These are phyloP conservation scores for Podospora conica DNA, from an alignment of 495 filamentous ascomycete species.

Conservation along the genomic window DNA sequence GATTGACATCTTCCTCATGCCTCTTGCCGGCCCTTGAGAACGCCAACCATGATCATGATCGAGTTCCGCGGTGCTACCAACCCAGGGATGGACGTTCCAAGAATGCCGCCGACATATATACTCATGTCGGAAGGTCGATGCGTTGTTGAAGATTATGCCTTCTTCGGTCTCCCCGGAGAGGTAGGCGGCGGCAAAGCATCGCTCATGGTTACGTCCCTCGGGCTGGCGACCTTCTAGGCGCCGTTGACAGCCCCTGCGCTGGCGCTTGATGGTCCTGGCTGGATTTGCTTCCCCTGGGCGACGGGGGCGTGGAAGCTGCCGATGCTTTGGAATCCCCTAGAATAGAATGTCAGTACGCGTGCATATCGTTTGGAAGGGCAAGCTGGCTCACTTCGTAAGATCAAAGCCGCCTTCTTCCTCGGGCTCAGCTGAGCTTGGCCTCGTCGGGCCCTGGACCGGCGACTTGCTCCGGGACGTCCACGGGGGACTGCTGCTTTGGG, in stretches of 20 bases:
- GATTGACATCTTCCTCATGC: not conserved
- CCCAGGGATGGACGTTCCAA: not conserved
- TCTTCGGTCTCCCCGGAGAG: no score
- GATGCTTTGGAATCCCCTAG: slow-evolving; percentile 38
- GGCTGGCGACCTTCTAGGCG: not conserved
- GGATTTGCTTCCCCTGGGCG: slow-evolving; percentile 28
- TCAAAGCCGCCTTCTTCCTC: slow-evolving; percentile 33
- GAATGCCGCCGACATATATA: not conserved
- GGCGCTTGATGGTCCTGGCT: slow-evolving; percentile 16
- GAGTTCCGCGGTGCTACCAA: not conserved
- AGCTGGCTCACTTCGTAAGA: slow-evolving; percentile 29
- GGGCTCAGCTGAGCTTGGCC: slow-evolving; percentile 19
- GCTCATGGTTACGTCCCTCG: not conserved
- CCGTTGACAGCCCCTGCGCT: not conserved
- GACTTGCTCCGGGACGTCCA: slow-evolving; percentile 36
- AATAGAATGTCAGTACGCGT: slow-evolving; percentile 3
- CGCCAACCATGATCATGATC: not conserved
- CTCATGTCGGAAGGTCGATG: not conserved
- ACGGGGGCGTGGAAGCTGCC: slow-evolving; percentile 34
- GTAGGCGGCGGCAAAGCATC: not conserved
- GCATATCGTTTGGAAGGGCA: not conserved
- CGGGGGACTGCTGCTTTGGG: slow-evolving; percentile 63
- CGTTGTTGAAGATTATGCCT: no score
- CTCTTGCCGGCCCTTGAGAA: not conserved
- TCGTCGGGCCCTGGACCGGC: slow-evolving; percentile 28